Evolutionary conservation across 106 monocot genomes (phyloP).

Genomic region (Platanthera guangdongensis): DNA sequence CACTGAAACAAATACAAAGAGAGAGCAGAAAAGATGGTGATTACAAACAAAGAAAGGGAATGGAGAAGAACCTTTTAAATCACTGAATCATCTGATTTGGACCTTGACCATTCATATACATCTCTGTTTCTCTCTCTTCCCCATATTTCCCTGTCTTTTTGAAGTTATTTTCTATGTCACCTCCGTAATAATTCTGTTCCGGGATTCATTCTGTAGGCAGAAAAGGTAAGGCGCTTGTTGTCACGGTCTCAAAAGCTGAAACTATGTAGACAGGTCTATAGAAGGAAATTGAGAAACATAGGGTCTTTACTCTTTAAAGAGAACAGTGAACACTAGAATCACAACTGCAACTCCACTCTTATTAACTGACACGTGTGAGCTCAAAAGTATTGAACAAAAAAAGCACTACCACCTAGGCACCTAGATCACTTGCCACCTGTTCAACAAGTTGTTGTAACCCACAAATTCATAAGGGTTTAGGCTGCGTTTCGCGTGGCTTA

Average conservation of each 20-base stretch:
- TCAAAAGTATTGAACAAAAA: too few species aligned
- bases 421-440: too few species aligned
- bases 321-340: conserved; percentile 23
- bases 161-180: neutral
- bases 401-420: too few species aligned
- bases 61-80: conserved; percentile 6
- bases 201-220: neutral
- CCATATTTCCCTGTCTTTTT: neutral
- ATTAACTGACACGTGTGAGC: too few species aligned
- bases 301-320: conserved; percentile 8
- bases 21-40: neutral
- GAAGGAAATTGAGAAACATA: neutral
- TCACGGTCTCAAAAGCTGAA: neutral
- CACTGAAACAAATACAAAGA: neutral
- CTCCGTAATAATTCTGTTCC: conserved; percentile 1
- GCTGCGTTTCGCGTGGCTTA: too few species aligned
- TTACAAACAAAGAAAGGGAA: neutral
- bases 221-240: neutral
- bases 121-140: neutral
- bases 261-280: neutral
- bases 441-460: too few species aligned
- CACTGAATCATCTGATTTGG: conserved; percentile 5
- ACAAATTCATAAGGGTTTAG: too few species aligned
- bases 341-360: conserved; percentile 33
- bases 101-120: conserved; percentile 4